phyloP scores from a whole-genome alignment of 2,329 filamentous ascomycete genomes.

The Fusarium fracticaudum region DNA sequence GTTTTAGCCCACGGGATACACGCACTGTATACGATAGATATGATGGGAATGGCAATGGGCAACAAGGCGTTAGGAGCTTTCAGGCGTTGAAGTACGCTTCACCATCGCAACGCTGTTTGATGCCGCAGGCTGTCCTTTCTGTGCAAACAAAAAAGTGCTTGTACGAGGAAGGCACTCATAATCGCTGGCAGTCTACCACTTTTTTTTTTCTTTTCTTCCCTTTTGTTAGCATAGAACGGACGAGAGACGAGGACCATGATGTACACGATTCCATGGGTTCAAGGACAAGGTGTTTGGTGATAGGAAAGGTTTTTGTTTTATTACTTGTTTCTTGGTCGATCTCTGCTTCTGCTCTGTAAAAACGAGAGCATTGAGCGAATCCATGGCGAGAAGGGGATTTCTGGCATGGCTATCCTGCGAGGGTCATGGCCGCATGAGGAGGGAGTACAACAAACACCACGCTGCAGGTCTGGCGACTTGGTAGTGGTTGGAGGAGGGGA shows the following conservation, averaged over 20 bases:
- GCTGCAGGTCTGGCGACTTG: neutral
- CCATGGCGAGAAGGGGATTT: neutral
- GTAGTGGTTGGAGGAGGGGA: neutral
- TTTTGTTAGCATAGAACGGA: slow-evolving; percentile 17
- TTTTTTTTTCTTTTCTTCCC: neutral
- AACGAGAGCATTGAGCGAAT: neutral
- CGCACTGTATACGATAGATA: slow-evolving; percentile 33
- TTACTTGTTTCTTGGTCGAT: neutral
- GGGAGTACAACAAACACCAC: neutral
- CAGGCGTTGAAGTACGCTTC: slow-evolving; percentile 1
- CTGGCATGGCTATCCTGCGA: neutral
- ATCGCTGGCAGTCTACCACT: neutral
- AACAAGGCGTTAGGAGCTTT: slow-evolving; percentile 31
- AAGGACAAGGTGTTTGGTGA: slow-evolving; percentile 21
- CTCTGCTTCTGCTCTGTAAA: neutral
- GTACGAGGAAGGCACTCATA: neutral
- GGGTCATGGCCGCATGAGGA: neutral
- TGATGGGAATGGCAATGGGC: slow-evolving; percentile 9
- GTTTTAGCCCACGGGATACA: slow-evolving; percentile 21
- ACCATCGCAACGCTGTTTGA: neutral
- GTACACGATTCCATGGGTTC: slow-evolving; percentile 37
- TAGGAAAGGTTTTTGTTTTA: slow-evolving; percentile 1
- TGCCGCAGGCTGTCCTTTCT: neutral
- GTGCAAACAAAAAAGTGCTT: slow-evolving; percentile 7
- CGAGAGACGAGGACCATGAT: slow-evolving; percentile 28